Evolutionary conservation across 768 basidiomycete species (phyloP).

Genomic region (Dentipellis fragilis): DNA sequence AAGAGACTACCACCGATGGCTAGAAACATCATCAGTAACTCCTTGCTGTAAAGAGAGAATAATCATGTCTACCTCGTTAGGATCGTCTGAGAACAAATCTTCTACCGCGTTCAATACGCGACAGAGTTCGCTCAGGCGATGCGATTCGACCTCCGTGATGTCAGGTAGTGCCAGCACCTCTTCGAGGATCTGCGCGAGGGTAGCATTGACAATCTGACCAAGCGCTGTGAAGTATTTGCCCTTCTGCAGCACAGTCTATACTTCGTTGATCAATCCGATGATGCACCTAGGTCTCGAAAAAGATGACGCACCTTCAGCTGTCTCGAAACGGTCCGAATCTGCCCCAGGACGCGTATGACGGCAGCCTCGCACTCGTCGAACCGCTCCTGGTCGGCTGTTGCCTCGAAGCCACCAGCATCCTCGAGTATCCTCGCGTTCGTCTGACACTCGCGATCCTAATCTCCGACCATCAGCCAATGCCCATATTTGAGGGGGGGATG

Average conservation of each 20-base stretch:
- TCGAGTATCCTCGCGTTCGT: constrained; percentile 37
- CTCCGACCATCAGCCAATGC: constrained; percentile 1
- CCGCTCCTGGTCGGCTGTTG: constrained; percentile 60
- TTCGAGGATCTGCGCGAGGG: constrained; percentile 54
- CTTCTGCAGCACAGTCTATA: constrained; percentile 57
- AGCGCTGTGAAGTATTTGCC: constrained; percentile 63
- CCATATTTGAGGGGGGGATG: background rate
- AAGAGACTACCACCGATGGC: constrained; percentile 70
- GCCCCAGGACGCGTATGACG: constrained; percentile 49
- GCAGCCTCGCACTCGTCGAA: constrained; percentile 71
- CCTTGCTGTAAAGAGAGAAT: background rate
- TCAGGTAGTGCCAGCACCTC: constrained; percentile 73
- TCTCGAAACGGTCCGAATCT: constrained; percentile 54
- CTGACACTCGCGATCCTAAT: constrained; percentile 40
- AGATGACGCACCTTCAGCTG: constrained; percentile 56
- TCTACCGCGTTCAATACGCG: constrained; percentile 71
- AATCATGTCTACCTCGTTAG: constrained; percentile 36
- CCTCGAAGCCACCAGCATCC: constrained; percentile 55
- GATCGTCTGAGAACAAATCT: constrained; percentile 64
- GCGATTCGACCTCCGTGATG: constrained; percentile 83
- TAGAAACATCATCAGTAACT: constrained; percentile 18
- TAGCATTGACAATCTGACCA: constrained; percentile 61
- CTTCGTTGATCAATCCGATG: constrained; percentile 1
- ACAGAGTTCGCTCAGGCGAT: constrained; percentile 74
- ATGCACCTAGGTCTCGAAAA: background rate